Evolutionary conservation across 2,329 filamentous ascomycete genomes (phyloP).

Genomic region (Biscogniauxia marginata): DNA sequence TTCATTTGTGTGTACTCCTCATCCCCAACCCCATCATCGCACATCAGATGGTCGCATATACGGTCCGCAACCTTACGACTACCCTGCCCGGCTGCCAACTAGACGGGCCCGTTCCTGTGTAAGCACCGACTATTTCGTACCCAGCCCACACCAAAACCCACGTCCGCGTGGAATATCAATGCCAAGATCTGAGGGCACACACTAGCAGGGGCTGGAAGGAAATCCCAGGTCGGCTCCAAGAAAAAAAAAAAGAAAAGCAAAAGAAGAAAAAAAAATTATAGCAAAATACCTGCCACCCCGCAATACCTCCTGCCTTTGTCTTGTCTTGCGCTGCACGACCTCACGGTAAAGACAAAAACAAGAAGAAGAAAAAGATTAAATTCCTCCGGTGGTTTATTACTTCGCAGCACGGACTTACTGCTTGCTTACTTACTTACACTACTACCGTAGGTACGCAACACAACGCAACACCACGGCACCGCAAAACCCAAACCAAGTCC

Average conservation of each 20-base stretch:
- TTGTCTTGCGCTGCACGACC: conserved; percentile 13
- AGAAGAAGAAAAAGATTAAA: neutral
- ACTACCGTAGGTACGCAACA: neutral
- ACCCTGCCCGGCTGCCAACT: neutral
- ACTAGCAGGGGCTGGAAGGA: neutral
- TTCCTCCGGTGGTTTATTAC: neutral
- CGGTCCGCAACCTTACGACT: neutral
- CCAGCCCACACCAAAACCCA: neutral
- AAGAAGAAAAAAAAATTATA: conserved; percentile 1
- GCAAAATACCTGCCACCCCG: conserved; percentile 13
- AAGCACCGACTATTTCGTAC: neutral
- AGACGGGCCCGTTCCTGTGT: neutral
- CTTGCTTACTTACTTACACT: neutral
- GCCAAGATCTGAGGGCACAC: neutral
- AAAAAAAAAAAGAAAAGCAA: neutral
- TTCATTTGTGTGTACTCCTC: conserved; percentile 3
- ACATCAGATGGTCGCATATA: conserved; percentile 20
- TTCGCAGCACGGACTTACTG: neutral
- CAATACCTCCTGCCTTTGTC: conserved; percentile 15
- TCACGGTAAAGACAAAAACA: neutral
- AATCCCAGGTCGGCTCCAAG: neutral
- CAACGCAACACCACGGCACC: neutral
- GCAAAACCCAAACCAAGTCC: neutral
- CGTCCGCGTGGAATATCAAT: neutral
- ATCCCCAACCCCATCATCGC: conserved; percentile 16